Conservation (phyloP, 306 rosid species). For the Delonix regia region DNA sequence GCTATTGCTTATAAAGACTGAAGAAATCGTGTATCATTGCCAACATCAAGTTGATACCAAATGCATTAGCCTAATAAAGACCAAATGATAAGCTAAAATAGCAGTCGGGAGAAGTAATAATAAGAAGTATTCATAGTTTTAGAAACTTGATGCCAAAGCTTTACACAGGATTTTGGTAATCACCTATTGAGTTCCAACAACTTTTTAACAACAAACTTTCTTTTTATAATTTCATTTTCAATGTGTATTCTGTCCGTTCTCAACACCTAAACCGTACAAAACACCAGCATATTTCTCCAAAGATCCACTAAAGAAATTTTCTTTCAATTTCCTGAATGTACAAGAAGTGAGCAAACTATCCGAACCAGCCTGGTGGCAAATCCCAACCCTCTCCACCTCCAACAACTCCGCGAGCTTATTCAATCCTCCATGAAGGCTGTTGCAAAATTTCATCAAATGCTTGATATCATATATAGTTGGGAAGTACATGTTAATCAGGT, state of each 20-base stretch:
- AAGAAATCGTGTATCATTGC: neutral
- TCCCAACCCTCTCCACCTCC: conserved; percentile 58
- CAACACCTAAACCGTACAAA: conserved; percentile 64
- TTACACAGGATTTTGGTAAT: conserved; percentile 36
- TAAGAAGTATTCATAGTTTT: conserved; percentile 18
- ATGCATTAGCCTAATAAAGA: neutral
- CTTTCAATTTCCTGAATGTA: conserved; percentile 57
- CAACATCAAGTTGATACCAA: neutral
- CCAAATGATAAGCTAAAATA: neutral
- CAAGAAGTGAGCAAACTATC: conserved; percentile 59
- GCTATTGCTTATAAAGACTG: neutral
- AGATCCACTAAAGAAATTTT: conserved; percentile 59
- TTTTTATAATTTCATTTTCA: conserved; percentile 33
- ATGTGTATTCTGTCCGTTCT: conserved; percentile 43
- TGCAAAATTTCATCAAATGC: conserved; percentile 55
- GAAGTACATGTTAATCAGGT: conserved; percentile 46
- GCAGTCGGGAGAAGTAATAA: conserved; percentile 8
- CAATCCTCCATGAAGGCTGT: conserved; percentile 56
- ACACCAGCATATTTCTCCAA: conserved; percentile 62
- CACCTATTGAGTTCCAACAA: conserved; percentile 34
- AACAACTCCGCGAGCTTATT: conserved; percentile 61
- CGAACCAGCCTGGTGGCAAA: conserved; percentile 58
- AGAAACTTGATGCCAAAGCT: conserved; percentile 42
- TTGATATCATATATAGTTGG: conserved; percentile 55
- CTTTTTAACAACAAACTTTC: conserved; percentile 3